phyloP scores from a whole-genome alignment of 2,329 filamentous ascomycete genomes.

The Shiraia sp. region DNA sequence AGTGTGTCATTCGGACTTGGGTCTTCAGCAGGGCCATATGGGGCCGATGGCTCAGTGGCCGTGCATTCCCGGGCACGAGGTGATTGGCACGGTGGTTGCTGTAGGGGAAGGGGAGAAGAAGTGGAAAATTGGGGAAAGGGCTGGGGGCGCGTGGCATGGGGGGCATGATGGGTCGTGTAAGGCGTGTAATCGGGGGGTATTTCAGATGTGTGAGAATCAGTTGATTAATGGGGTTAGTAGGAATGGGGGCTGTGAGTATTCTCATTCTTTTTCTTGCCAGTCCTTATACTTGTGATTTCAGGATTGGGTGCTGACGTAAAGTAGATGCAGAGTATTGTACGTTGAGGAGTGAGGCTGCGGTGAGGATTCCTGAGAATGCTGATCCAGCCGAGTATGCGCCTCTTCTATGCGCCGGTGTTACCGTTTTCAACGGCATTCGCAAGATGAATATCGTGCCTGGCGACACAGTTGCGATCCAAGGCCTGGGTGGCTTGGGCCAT shows the following conservation, averaged over 20 bases:
- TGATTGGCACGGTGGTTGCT: constrained; percentile 68
- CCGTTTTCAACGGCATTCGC: constrained; percentile 57
- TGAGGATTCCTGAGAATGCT: constrained; percentile 54
- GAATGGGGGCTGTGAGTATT: constrained; percentile 65
- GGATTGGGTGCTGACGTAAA: too few species aligned
- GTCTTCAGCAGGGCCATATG: constrained; percentile 31
- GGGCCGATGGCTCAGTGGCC: constrained; percentile 49
- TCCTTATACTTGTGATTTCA: too few species aligned
- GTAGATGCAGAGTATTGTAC: constrained; percentile 63
- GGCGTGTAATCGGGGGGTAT: constrained; percentile 64
- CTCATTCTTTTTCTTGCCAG: not conserved
- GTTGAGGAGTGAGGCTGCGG: constrained; percentile 64
- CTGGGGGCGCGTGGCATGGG: constrained; percentile 72
- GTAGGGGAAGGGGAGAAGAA: constrained; percentile 61
- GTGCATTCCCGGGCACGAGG: constrained; percentile 70
- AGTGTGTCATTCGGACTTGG: constrained; percentile 67
- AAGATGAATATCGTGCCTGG: constrained; percentile 53
- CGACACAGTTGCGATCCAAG: constrained; percentile 56
- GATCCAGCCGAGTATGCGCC: constrained; percentile 52
- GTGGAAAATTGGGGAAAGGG: constrained; percentile 66
- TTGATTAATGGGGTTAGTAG: constrained; percentile 67
- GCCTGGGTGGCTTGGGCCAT: constrained; percentile 58
- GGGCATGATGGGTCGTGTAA: constrained; percentile 66
- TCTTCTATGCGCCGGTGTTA: constrained; percentile 55
- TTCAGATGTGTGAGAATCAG: constrained; percentile 69